Percentiles rank a stretch among this genome's conserved stretches.
phyloP scores from a whole-genome alignment of 2,329 filamentous ascomycete species.

The Mollisiaceae sp. region DNA sequence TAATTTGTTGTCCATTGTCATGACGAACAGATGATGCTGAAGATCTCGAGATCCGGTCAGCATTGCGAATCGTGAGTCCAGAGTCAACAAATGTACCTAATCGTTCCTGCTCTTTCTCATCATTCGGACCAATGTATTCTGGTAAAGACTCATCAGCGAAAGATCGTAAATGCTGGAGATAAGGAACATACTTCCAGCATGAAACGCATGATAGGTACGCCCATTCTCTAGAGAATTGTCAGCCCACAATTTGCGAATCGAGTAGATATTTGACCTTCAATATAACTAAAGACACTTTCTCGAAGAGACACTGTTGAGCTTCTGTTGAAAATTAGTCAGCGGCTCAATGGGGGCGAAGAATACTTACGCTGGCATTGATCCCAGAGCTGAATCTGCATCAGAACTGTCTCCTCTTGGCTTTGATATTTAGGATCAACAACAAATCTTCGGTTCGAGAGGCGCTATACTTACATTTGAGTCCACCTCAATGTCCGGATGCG shows the following conservation, averaged over 20 bases:
- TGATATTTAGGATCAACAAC: background rate
- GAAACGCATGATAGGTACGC: slow-evolving; percentile 51
- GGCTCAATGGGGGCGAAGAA: background rate
- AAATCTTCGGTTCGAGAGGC: background rate
- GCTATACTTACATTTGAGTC: slow-evolving; percentile 1
- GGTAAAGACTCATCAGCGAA: background rate
- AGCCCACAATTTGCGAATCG: background rate
- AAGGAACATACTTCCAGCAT: slow-evolving; percentile 44
- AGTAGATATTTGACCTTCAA: background rate
- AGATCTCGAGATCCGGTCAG: slow-evolving; percentile 9
- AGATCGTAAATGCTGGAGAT: background rate
- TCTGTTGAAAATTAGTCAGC: background rate
- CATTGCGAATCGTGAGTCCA: background rate
- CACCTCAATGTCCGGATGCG: background rate
- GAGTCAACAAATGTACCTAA: slow-evolving; percentile 13
- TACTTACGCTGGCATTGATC: background rate
- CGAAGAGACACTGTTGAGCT: slow-evolving; percentile 4
- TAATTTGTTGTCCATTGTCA: slow-evolving; percentile 15
- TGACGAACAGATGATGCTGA: slow-evolving; percentile 18
- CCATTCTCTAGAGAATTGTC: slow-evolving; percentile 47
- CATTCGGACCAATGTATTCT: slow-evolving; percentile 39
- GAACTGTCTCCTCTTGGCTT: background rate
- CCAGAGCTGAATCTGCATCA: slow-evolving; percentile 3
- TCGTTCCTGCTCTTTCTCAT: slow-evolving; percentile 30
- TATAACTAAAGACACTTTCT: slow-evolving; percentile 1